Conservation (phyloP, 2,329 filamentous ascomycete species). For the Thermomyces lanuginosus region DNA sequence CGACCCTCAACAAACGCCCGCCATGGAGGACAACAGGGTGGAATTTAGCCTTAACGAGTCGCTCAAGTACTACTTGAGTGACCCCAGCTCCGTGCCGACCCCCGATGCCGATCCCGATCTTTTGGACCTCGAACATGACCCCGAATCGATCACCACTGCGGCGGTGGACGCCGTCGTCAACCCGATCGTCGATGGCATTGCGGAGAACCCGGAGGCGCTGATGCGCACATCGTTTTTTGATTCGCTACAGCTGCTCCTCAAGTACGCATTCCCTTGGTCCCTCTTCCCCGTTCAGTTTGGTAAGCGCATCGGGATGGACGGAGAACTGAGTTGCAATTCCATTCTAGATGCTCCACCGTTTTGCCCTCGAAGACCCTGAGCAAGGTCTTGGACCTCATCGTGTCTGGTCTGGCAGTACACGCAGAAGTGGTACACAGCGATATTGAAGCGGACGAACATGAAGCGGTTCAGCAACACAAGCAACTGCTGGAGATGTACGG, state of each 20-base stretch:
- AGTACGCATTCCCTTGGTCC: constrained; percentile 56
- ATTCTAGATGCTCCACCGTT: constrained; percentile 61
- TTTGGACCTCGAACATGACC: constrained; percentile 82
- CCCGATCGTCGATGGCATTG: constrained; percentile 79
- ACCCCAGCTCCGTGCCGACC: constrained; percentile 66
- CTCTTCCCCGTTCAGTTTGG: constrained; percentile 12
- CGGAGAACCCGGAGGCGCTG: constrained; percentile 80
- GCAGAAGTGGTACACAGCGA: constrained; percentile 74
- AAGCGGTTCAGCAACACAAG: constrained; percentile 72
- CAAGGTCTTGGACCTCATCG: constrained; percentile 83
- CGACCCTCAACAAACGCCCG: constrained; percentile 7
- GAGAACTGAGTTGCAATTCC: constrained; percentile 47
- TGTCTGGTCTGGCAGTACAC: constrained; percentile 70
- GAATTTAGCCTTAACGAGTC: constrained; percentile 93
- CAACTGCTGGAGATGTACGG: constrained; percentile 83
- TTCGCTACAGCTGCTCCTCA: constrained; percentile 86
- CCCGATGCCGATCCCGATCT: constrained; percentile 71
- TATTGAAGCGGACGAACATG: constrained; percentile 82
- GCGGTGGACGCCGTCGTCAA: constrained; percentile 77
- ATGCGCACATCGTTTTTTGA: constrained; percentile 66
- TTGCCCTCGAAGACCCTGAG: constrained; percentile 70
- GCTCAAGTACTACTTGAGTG: constrained; percentile 91
- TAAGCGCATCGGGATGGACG: constrained; percentile 23
- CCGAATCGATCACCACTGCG: constrained; percentile 60
- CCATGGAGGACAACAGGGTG: constrained; percentile 49